phyloP scores from a whole-genome alignment of 352 stramenopile genomes.

The Pythium oligandrum region DNA sequence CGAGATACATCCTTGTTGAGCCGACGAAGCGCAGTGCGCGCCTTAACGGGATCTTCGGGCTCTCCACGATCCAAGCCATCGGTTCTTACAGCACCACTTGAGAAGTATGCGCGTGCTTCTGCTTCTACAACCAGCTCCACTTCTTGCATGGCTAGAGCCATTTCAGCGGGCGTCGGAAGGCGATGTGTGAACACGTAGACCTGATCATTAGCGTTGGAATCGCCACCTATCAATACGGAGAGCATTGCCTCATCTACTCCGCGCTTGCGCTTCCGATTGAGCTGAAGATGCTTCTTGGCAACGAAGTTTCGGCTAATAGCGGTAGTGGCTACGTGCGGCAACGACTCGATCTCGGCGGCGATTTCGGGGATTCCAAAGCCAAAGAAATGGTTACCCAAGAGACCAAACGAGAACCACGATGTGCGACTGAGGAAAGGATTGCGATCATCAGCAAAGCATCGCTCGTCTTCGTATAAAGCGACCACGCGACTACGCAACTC shows the following conservation, averaged over 20 bases:
- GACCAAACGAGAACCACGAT: slow-evolving; percentile 78
- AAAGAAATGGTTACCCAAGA: slow-evolving; percentile 80
- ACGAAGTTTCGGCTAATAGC: slow-evolving; percentile 51
- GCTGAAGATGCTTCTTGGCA: slow-evolving; percentile 21
- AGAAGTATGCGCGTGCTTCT: slow-evolving; percentile 80
- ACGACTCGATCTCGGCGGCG: slow-evolving; percentile 52
- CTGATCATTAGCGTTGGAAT: slow-evolving; percentile 26
- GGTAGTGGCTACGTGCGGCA: slow-evolving; percentile 67
- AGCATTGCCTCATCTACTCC: slow-evolving; percentile 17
- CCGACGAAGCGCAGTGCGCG: slow-evolving; percentile 18
- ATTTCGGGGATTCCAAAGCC: slow-evolving; percentile 73
- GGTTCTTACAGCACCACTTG: slow-evolving; percentile 79
- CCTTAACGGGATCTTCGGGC: slow-evolving; percentile 35
- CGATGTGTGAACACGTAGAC: slow-evolving; percentile 86
- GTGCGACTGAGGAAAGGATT: slow-evolving; percentile 74
- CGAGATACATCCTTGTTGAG: slow-evolving; percentile 51
- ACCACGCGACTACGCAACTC: slow-evolving; percentile 69
- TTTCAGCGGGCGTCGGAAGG: slow-evolving; percentile 59
- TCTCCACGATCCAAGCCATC: slow-evolving; percentile 73
- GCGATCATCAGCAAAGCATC: slow-evolving; percentile 31
- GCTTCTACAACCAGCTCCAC: slow-evolving; percentile 76
- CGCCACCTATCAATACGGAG: slow-evolving; percentile 7
- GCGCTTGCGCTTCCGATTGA: slow-evolving; percentile 24
- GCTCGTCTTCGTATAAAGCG: slow-evolving; percentile 64
- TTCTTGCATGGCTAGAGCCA: slow-evolving; percentile 77